Percentiles rank a stretch among this genome's conserved stretches.
Conservation (phyloP, 1,139 yeast species). For the Spathaspora jeffriesii region DNA sequence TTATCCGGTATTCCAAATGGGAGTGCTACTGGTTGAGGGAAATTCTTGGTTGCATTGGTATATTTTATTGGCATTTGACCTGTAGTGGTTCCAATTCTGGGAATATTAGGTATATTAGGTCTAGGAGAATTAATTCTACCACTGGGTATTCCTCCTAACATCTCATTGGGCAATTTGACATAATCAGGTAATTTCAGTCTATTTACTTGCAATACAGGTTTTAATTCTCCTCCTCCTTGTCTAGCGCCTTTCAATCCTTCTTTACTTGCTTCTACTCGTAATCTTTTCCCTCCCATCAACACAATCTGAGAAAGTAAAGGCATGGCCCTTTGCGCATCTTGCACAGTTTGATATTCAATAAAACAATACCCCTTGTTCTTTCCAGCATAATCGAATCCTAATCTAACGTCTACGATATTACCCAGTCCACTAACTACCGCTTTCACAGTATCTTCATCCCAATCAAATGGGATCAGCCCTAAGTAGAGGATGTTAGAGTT, state of each 20-base stretch:
- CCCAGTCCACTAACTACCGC: constrained; percentile 70
- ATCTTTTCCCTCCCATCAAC: constrained; percentile 39
- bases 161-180: constrained; percentile 56
- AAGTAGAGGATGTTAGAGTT: constrained; percentile 47
- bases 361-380: constrained; percentile 67
- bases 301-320: constrained; percentile 42
- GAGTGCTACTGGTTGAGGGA: constrained; percentile 48
- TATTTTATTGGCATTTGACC: constrained; percentile 41
- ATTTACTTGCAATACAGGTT: constrained; percentile 42
- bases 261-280: constrained; percentile 60
- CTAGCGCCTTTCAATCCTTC: constrained; percentile 50
- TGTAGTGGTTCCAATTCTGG: constrained; percentile 3
- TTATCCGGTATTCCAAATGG: constrained; percentile 52
- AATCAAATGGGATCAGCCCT: constrained; percentile 67
- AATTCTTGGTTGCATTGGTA: constrained; percentile 48
- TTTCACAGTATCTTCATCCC: constrained; percentile 57
- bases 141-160: constrained; percentile 22
- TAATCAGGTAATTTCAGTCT: constrained; percentile 50
- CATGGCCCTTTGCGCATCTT: constrained; percentile 53
- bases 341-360: constrained; percentile 54
- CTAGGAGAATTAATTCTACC: constrained; percentile 8
- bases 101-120: constrained; percentile 4
- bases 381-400: constrained; percentile 63
- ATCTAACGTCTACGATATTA: constrained; percentile 59
- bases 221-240: constrained; percentile 21